phyloP scores from a whole-genome alignment of 2,329 filamentous ascomycete genomes.

The Curvularia verruculosa region DNA sequence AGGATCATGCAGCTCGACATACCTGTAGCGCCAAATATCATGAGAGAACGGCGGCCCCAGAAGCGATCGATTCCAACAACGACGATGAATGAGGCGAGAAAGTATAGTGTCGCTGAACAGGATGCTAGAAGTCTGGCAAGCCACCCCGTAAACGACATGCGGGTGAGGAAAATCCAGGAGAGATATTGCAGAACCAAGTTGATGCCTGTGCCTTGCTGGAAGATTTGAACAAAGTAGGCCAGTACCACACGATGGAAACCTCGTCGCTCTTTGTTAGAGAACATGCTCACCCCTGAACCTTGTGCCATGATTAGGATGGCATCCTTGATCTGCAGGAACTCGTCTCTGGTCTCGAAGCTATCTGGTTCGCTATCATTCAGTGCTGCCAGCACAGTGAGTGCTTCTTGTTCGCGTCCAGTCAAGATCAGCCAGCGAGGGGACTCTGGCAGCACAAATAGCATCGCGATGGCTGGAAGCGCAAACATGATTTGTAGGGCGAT shows the following conservation, averaged over 20 bases:
- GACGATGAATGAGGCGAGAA: constrained; percentile 46
- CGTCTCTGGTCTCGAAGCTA: constrained; percentile 40
- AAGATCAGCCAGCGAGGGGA: constrained; percentile 65
- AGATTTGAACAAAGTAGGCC: constrained; percentile 52
- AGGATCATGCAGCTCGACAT: constrained; percentile 45
- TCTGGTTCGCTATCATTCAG: constrained; percentile 38
- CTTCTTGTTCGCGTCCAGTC: constrained; percentile 59
- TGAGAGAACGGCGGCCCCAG: constrained; percentile 43
- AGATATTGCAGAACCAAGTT: constrained; percentile 48
- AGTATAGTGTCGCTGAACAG: constrained; percentile 48
- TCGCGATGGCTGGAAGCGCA: constrained; percentile 60
- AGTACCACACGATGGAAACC: constrained; percentile 52
- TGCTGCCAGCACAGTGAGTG: constrained; percentile 39
- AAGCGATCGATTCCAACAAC: constrained; percentile 47
- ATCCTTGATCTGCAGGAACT: constrained; percentile 51
- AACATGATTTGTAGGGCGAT: constrained; percentile 65
- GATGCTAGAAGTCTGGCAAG: constrained; percentile 51
- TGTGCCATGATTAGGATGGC: constrained; percentile 41
- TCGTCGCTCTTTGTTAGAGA: constrained; percentile 46
- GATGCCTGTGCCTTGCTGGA: constrained; percentile 51
- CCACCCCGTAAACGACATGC: constrained; percentile 55
- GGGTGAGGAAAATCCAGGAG: constrained; percentile 58
- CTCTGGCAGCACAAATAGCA: constrained; percentile 60
- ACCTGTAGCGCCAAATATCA: constrained; percentile 46
- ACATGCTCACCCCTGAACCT: constrained; percentile 30